Evolutionary conservation across 441 rosid species (phyloP).

Genomic region (Pelargonium citronellum): DNA sequence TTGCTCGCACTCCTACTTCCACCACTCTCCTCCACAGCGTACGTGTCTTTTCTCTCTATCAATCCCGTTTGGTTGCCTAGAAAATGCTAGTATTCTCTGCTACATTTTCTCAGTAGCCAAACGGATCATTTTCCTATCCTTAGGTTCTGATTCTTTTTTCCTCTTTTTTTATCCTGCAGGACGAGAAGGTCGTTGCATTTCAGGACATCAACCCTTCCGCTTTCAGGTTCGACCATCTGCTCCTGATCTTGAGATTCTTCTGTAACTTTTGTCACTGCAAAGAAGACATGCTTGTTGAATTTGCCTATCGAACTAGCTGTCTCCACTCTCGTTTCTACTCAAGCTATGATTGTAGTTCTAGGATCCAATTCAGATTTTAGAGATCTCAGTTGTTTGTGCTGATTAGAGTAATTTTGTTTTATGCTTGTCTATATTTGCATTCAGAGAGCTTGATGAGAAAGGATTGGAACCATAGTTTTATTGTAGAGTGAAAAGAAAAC

Average conservation of each 20-base stretch:
- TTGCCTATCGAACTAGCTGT: background rate
- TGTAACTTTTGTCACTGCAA: background rate
- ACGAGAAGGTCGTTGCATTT: constrained; percentile 76
- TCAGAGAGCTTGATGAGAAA: background rate
- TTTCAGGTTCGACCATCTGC: constrained; percentile 41
- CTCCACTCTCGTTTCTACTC: background rate
- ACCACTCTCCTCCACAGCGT: constrained; percentile 64
- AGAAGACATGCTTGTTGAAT: background rate
- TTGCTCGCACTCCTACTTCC: constrained; percentile 42
- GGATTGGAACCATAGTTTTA: background rate
- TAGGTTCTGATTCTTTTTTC: constrained; percentile 13
- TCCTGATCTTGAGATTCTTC: background rate
- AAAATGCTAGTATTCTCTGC: constrained; percentile 7
- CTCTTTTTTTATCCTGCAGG: constrained; percentile 33
- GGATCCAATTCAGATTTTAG: background rate
- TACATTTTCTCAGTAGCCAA: constrained; percentile 14
- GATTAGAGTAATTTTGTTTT: background rate
- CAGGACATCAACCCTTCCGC: constrained; percentile 85
- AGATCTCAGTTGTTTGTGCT: background rate
- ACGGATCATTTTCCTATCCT: constrained; percentile 4
- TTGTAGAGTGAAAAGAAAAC: background rate
- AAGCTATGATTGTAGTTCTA: background rate
- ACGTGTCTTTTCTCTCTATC: constrained; percentile 18
- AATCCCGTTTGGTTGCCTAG: constrained; percentile 14
- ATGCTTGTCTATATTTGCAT: background rate